Evolutionary conservation across 2,329 filamentous ascomycete genomes (phyloP).

Genomic region (Hirsutella minnesotensis): DNA sequence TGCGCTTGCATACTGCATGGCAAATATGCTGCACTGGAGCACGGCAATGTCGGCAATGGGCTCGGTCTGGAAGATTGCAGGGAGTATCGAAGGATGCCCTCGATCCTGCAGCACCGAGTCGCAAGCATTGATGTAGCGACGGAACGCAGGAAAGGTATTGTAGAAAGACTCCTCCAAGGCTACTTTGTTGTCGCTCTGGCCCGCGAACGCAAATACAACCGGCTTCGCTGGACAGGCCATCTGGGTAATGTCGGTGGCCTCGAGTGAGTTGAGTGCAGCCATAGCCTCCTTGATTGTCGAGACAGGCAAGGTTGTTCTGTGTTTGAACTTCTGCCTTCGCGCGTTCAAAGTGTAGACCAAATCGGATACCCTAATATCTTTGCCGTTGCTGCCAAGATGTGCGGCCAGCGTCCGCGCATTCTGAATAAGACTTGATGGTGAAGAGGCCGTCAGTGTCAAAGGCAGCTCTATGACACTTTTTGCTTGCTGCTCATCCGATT

Average conservation of each 20-base stretch:
- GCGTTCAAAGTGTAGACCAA: too few species aligned
- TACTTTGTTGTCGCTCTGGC: conserved; percentile 1
- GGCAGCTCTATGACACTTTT: too few species aligned
- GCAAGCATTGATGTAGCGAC: conserved; percentile 21
- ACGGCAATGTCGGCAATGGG: conserved; percentile 15
- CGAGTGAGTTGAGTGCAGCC: too few species aligned
- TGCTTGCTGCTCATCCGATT: too few species aligned
- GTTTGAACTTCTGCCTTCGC: too few species aligned
- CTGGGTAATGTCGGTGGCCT: too few species aligned
- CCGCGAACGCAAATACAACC: conserved; percentile 2
- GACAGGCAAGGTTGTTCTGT: too few species aligned
- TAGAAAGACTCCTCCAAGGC: not conserved
- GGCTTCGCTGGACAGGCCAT: not conserved
- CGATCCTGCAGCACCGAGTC: conserved; percentile 13
- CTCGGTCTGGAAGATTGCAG: conserved; percentile 14
- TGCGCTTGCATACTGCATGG: conserved; percentile 7
- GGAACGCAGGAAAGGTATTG: conserved; percentile 1
- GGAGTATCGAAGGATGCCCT: conserved; percentile 18
- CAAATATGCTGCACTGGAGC: conserved; percentile 20
- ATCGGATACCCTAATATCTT: too few species aligned
- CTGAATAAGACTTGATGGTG: not conserved
- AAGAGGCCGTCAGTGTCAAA: not conserved
- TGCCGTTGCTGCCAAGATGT: too few species aligned
- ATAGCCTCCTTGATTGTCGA: too few species aligned
- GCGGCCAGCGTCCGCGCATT: too few species aligned